Evolutionary conservation across 2,329 filamentous ascomycete species (phyloP), one percentile per base, ranked within the genome.

Genomic region (Penicillium sp.): DNA sequence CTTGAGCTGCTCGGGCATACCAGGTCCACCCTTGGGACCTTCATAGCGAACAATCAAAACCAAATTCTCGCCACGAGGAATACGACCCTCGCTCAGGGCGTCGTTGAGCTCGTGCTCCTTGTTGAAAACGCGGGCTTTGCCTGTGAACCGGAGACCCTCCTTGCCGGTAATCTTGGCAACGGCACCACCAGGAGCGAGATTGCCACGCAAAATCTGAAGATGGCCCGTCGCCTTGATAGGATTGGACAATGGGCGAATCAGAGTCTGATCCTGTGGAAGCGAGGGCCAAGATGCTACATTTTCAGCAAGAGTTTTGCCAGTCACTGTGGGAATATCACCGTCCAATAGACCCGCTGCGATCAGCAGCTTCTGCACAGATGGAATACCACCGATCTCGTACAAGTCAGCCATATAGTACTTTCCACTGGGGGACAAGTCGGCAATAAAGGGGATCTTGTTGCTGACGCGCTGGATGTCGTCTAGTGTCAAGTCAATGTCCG

Each of bases 151-250:
- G 7, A 92, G 83, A 2, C 93, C 93, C 75, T 98, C 93, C 74
- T 97, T 97, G 35, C 93, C 93, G 0, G 93, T 97, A 75, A 98
- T 97, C 77, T 98, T 98, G 59, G 92, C 93, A 1, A 98, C 93
- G 1, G 93, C 90, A 33, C 93, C 93, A 11, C 87, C 89, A 1
- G 93, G 93, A 3, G 93, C 91, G 31, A 97, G 83, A 73, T 96
- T 96, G 21, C 93, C 93, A 58, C 85, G 85, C 3, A 98, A 83
- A 59, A 98, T 90, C 74, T 93, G 92, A 59, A 98, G 84, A 74
- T 98, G 93, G 44, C 93, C 93, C 0, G 88, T 91, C 1, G 81
- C 64, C 74, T 97, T 97, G 81, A 96, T 93, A 14, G 92, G 92
- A 74, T 92, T 90, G 72, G 83, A 81, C 9, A 97, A 80, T 0